Percentiles rank a stretch among this genome's conserved stretches.
Conservation (phyloP, 345 rosid genomes). For the Citrus sinensis region DVS_A1.0 CM039166.1:14986001-14986500, state of each 20-base stretch:
- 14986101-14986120: conserved; percentile 7
- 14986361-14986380: background rate
- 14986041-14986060: conserved; percentile 97
- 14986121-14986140: background rate
- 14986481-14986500: background rate
- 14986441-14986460: background rate
- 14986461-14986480: background rate
- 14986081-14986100: conserved; percentile 59
- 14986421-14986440: background rate
- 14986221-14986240: background rate
- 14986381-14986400: background rate
- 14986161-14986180: conserved; percentile 11
- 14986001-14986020: conserved; percentile 90
- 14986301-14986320: background rate
- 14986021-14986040: conserved; percentile 85
- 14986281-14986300: background rate
- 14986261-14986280: background rate
- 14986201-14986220: background rate
- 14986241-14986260: background rate
- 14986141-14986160: background rate
- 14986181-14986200: conserved; percentile 2
- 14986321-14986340: background rate
- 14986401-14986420: background rate
- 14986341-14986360: background rate
- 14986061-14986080: conserved; percentile 99